phyloP scores from a whole-genome alignment of 2,329 filamentous ascomycete genomes.

The Colletotrichum sp. region DNA sequence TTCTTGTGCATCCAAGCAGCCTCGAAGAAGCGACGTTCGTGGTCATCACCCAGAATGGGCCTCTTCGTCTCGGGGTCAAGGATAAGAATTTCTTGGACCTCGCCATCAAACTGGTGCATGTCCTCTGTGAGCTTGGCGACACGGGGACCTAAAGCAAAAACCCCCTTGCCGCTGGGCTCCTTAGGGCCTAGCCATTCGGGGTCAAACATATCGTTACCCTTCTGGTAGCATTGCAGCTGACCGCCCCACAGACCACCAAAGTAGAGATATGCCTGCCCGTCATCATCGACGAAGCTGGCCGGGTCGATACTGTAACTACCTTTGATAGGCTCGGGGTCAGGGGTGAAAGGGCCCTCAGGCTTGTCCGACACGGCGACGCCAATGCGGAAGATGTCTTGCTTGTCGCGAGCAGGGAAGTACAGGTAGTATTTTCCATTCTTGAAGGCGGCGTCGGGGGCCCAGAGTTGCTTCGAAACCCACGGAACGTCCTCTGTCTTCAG shows the following conservation, averaged over 20 bases:
- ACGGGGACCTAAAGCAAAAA: conserved; percentile 67
- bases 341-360: conserved; percentile 73
- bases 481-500: conserved; percentile 71
- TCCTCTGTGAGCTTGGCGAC: conserved; percentile 68
- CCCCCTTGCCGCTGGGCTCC: conserved; percentile 63
- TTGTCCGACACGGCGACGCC: conserved; percentile 70
- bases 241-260: conserved; percentile 85
- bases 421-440: conserved; percentile 76
- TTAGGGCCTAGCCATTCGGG: conserved; percentile 56
- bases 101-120: conserved; percentile 66
- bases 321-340: conserved; percentile 68
- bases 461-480: conserved; percentile 81
- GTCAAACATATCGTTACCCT: conserved; percentile 60
- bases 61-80: conserved; percentile 65
- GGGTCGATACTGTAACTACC: conserved; percentile 81
- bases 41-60: conserved; percentile 69
- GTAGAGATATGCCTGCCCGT: conserved; percentile 54
- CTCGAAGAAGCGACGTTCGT: conserved; percentile 80
- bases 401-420: conserved; percentile 78
- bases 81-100: conserved; percentile 67
- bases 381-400: conserved; percentile 73
- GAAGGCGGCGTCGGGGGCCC: conserved; percentile 78
- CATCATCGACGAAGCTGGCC: conserved; percentile 72
- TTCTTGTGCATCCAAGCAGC: conserved; percentile 82
- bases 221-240: conserved; percentile 77